These are phyloP conservation scores for Colletotrichum cuscutae DNA, from an alignment of 2,329 filamentous ascomycete genomes.

Conservation along the genomic window DNA sequence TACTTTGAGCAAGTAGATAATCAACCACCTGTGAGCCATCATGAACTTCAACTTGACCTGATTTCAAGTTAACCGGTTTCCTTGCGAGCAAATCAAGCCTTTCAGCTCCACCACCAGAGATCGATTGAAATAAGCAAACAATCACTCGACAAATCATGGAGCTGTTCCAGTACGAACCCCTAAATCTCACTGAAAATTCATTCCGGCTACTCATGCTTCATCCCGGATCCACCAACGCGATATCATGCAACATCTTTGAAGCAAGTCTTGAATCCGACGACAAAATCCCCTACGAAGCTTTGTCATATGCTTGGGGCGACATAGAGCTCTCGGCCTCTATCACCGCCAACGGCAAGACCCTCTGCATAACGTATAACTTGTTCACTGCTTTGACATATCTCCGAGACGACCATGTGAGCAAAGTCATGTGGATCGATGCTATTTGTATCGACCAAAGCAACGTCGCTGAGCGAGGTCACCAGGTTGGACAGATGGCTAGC, in stretches of 20 bases:
- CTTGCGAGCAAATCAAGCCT: no score
- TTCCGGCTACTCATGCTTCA: slow-evolving; percentile 7
- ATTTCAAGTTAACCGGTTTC: no score
- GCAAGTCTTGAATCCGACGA: background rate
- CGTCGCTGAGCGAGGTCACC: background rate
- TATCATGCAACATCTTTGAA: slow-evolving; percentile 5
- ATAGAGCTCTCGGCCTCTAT: background rate
- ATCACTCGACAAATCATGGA: background rate
- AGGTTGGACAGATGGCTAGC: background rate
- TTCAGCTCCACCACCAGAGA: no score
- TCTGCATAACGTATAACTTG: background rate
- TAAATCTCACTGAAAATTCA: background rate
- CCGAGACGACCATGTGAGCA: background rate
- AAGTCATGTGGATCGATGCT: background rate
- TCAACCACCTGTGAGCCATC: no score
- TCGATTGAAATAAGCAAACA: no score
- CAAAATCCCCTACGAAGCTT: background rate
- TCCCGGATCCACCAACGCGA: background rate
- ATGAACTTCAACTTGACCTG: no score
- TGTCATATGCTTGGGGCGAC: background rate
- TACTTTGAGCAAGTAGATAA: no score
- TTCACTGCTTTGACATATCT: background rate
- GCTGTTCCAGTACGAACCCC: background rate
- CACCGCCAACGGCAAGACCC: background rate
- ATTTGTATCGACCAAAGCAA: background rate